These are phyloP conservation scores for Trifolium pratense DNA, from an alignment of 306 rosid species.

Conservation along the genomic window DNA sequence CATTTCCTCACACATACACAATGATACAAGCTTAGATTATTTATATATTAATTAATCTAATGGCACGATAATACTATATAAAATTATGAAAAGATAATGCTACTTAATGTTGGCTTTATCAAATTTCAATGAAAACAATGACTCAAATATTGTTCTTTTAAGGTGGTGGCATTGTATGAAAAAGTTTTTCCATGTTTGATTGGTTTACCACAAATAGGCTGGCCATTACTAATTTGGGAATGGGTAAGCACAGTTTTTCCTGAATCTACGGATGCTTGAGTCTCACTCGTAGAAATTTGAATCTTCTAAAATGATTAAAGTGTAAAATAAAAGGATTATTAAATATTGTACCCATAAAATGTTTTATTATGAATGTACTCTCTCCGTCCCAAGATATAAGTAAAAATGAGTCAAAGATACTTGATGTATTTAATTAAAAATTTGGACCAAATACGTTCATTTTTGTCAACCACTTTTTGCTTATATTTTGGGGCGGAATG, in stretches of 20 bases:
- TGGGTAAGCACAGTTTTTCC: conserved; percentile 8
- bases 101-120: conserved; percentile 42
- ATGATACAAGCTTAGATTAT: background rate
- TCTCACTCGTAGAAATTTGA: background rate
- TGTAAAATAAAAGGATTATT: no score
- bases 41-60: background rate
- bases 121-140: conserved; percentile 30
- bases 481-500: no score
- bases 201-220: conserved; percentile 32
- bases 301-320: no score
- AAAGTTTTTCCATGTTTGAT: conserved; percentile 14
- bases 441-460: no score
- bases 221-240: conserved; percentile 39
- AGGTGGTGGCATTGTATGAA: conserved; percentile 40
- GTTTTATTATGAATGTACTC: no score
- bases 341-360: no score
- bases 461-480: no score
- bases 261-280: conserved; percentile 22
- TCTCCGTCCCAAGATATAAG: no score
- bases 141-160: conserved; percentile 33
- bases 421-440: no score
- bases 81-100: conserved; percentile 46
- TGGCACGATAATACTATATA: conserved; percentile 43
- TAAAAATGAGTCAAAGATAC: no score
- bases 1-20: background rate